Base-by-base conservation (phyloP, 1,139 yeast species). In the Yamadazyma atlantica region DNA sequence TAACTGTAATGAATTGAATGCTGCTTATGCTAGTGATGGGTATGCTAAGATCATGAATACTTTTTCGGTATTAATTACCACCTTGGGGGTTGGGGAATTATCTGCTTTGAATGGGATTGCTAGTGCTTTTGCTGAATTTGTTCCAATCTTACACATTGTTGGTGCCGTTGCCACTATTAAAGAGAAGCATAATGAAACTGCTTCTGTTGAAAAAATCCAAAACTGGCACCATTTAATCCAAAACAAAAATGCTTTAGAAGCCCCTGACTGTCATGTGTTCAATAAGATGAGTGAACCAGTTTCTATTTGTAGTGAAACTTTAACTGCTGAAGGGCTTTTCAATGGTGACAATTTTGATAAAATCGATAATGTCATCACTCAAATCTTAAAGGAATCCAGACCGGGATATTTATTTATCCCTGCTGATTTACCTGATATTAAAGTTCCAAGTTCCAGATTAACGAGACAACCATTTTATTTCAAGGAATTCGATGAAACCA, bases 21-120 rank as follows among this genome's bases (percentile, higher is more conserved):
- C 58, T 32, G 83, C 88, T 16, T 85, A 85, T 53, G 85, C 89
- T 17, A 88, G 85, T 22, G 94, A 85, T 51, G 94, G 90, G 15
- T 85, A 83, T 54, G 79, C 86, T 14, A 75, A 85, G 45, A 72
- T 70, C 32, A 62, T 73, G 25, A 61, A 57, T 24, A 64, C 71
- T 33, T 50, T 75, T 48, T 57, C 72, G 13, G 77, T 68, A 1
- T 51, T 82, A 35, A 66, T 82, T 44, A 78, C 87, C 29, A 80
- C 87, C 13, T 85, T 72, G 60, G 96, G 95, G 39, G 96, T 88
- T 35, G 96, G 96, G 42, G 96, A 87, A 62, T 73, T 87, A 43
- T 80, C 87, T 39, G 95, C 95, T 11, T 61, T 87, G 47, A 88
- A 87, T 62, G 96, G 95, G 36, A 72, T 85, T 44, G 78, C 90